Base-by-base conservation (phyloP, 805 yeast genomes). In the Spathaspora girioi region DNA sequence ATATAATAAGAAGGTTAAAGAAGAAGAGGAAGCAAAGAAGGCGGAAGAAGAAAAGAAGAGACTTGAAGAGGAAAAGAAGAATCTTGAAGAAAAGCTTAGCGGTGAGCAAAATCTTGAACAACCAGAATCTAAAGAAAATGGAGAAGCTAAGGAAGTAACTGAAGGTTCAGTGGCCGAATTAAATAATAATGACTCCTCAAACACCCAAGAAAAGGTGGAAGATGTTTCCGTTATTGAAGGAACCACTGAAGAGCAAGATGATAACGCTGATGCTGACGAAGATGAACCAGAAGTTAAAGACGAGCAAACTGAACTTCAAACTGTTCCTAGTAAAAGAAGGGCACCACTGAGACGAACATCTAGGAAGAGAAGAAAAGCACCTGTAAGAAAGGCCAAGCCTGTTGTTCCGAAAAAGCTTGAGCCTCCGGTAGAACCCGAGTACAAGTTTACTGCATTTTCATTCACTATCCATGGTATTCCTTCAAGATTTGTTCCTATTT, bases 381-480 rank as follows among this genome's bases (percentile, higher is more conserved):
- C 52, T 12, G 54, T 53, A 50, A 56, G 45, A 51, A 56, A 51
- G 27, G 32, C 38, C 15, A 17, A 14, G 5, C 19, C 40, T 19
- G 23, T 23, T 31, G 51, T 51, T 51, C 57, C 57, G 1, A 65
- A 62, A 50, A 54, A 59, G 45, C 50, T 69, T 8, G 68, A 62
- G n/a, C 56, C 53, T 1, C 79, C 78, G 1, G 55, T 56, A 5
- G 73, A 71, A 62, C 85, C 85, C 1, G 73, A 66, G 27, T 71
- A 77, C 27, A 61, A 71, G 38, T 81, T 59, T 61, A 82, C 92
- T 0, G 78, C 96, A 0, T 69, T 87, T 19, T 86, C 97, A 0
- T 75, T 90, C 46, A 80, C 77, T 1, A 63, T 93, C 2, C 76
- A 74, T 15, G 82, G 80, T n/a, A 75, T 92, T 23, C 92, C 96